phyloP scores from a whole-genome alignment of 2,329 filamentous ascomycete genomes.

The Aspergillus carbonarius region DNA sequence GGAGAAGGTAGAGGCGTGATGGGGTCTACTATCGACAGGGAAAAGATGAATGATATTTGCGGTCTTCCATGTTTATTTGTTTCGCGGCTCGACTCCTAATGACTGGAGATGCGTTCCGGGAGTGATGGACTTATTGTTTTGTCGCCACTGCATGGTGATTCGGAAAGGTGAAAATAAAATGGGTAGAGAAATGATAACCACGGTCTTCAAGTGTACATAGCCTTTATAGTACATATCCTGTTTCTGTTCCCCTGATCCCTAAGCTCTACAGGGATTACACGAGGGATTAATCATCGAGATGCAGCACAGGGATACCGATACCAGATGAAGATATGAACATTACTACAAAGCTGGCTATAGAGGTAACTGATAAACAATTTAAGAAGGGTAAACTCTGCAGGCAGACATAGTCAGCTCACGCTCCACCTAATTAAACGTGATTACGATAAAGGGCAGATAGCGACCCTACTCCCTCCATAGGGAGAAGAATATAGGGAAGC shows the following conservation, averaged over 20 bases:
- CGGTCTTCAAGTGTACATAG: background rate
- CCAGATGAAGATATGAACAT: background rate
- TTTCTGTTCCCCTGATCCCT: background rate
- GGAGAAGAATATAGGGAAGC: slow-evolving; percentile 1
- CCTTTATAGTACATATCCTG: background rate
- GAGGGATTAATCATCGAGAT: too few species aligned
- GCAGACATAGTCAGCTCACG: slow-evolving; percentile 1
- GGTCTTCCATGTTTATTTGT: background rate
- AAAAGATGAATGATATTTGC: background rate
- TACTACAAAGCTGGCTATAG: background rate
- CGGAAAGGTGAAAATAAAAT: background rate
- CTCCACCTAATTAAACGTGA: background rate
- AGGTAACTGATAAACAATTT: background rate
- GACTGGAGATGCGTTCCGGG: background rate
- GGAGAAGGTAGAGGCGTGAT: slow-evolving; percentile 11
- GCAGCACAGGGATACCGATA: background rate
- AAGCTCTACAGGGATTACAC: background rate
- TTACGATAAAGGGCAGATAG: slow-evolving; percentile 3
- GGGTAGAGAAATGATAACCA: background rate
- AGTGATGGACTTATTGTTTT: background rate
- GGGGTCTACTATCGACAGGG: background rate
- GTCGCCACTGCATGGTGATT: background rate
- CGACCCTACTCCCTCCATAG: slow-evolving; percentile 3
- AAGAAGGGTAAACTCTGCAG: background rate
- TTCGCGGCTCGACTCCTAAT: background rate